phyloP scores from a whole-genome alignment of 2,329 filamentous ascomycete species.

The Diaporthe sp. region DNA sequence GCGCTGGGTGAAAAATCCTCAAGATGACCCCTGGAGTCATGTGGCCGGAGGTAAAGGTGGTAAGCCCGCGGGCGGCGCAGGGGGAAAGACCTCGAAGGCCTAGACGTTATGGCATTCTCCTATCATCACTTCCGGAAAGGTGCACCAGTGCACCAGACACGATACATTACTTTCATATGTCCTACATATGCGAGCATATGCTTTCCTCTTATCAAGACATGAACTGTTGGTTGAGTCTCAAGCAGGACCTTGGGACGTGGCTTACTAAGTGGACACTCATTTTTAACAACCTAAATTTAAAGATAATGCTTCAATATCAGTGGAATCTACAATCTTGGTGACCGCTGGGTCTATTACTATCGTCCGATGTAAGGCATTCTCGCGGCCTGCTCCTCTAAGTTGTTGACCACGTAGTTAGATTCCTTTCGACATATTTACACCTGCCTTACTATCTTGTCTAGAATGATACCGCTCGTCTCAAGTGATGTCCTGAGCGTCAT shows the following conservation, averaged over 20 bases:
- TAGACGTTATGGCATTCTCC: neutral
- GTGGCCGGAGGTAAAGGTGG: neutral
- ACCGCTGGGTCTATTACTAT: neutral
- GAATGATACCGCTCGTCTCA: too few species aligned
- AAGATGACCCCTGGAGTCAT: slow-evolving; percentile 15
- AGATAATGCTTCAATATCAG: neutral
- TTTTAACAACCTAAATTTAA: neutral
- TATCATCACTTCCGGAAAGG: neutral
- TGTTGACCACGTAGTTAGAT: too few species aligned
- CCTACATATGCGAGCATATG: neutral
- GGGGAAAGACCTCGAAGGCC: neutral
- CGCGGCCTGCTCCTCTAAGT: too few species aligned
- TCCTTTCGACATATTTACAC: too few species aligned
- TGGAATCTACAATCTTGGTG: neutral
- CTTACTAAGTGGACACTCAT: neutral
- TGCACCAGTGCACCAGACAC: neutral
- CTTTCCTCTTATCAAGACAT: too few species aligned
- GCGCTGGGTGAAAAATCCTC: neutral
- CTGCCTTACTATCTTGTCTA: too few species aligned
- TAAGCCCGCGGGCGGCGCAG: neutral
- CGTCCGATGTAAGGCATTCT: neutral
- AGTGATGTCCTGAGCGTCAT: too few species aligned
- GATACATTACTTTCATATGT: neutral
- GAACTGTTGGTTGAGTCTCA: neutral
- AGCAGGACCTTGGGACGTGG: neutral